A percentile compares a stretch with the other conserved stretches of the same genome.
These are phyloP conservation scores for Phalaenopsis hybrid DNA, from an alignment of 116 monocot species.

Conservation along the genomic window DNA sequence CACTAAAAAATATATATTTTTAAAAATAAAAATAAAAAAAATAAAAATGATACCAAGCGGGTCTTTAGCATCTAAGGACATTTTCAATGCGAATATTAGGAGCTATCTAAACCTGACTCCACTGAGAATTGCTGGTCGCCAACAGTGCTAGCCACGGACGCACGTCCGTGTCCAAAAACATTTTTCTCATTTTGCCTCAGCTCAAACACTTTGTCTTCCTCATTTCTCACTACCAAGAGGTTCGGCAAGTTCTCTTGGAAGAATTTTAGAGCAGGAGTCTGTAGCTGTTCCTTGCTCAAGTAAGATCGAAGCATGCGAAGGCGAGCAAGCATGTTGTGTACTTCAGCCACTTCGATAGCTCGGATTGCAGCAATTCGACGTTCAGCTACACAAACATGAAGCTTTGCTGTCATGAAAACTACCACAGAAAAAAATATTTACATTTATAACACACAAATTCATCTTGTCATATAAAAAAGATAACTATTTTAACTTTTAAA, in stretches of 20 bases:
- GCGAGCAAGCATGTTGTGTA: constrained; percentile 38
- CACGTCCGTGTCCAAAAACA: constrained; percentile 15
- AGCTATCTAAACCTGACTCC: constrained; percentile 39
- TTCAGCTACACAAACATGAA: constrained; percentile 31
- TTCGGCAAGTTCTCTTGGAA: constrained; percentile 69
- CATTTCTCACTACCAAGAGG: constrained; percentile 34
- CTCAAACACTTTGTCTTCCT: constrained; percentile 41
- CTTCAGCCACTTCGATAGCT: constrained; percentile 63
- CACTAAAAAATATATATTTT: too few species aligned
- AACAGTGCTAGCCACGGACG: constrained; percentile 15
- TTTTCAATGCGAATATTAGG: not conserved
- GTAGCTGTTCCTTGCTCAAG: constrained; percentile 54
- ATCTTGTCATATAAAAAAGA: too few species aligned
- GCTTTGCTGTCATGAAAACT: not conserved
- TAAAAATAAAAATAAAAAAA: too few species aligned
- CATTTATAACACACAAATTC: not conserved
- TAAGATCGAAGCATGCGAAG: constrained; percentile 54
- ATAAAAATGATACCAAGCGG: too few species aligned
- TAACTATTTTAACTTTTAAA: too few species aligned
- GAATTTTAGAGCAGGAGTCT: constrained; percentile 41
- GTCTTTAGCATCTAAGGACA: not conserved
- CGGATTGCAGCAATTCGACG: constrained; percentile 51
- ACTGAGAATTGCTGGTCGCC: constrained; percentile 27
- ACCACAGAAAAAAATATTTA: not conserved
- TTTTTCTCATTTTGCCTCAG: constrained; percentile 30